phyloP scores from a whole-genome alignment of 2,329 filamentous ascomycete species.

The Claviceps citrina region DNA sequence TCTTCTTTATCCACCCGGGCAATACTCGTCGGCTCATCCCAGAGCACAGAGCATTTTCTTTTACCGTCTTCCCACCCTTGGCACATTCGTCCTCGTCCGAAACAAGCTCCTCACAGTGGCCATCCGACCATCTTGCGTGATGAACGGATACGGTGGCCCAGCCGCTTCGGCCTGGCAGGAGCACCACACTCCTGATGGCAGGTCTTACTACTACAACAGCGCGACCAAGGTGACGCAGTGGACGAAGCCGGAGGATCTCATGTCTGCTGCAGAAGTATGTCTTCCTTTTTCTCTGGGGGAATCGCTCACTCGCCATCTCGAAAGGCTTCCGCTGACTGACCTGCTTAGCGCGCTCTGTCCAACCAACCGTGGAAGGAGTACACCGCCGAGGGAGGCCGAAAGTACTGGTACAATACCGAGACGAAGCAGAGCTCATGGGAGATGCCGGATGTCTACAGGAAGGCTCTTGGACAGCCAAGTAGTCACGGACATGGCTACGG shows the following conservation, averaged over 20 bases:
- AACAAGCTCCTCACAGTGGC: background rate
- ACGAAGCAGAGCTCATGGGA: slow-evolving; percentile 90
- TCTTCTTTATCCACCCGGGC: too few species aligned
- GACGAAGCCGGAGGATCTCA: slow-evolving; percentile 82
- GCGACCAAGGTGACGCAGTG: slow-evolving; percentile 80
- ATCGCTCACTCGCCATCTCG: background rate
- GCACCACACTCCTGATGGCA: slow-evolving; percentile 64
- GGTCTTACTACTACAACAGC: slow-evolving; percentile 81
- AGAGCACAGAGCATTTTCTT: too few species aligned
- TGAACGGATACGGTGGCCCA: slow-evolving; percentile 43
- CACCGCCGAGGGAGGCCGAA: slow-evolving; percentile 67
- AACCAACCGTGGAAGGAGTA: slow-evolving; percentile 90
- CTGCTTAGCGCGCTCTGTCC: slow-evolving; percentile 53
- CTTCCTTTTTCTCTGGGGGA: background rate
- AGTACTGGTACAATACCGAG: slow-evolving; percentile 92
- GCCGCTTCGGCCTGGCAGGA: slow-evolving; percentile 56
- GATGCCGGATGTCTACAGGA: slow-evolving; percentile 72
- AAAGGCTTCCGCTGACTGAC: background rate
- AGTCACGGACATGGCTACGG: slow-evolving; percentile 20
- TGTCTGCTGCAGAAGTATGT: slow-evolving; percentile 64
- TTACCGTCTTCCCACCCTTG: too few species aligned
- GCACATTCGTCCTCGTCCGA: too few species aligned
- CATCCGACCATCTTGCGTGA: slow-evolving; percentile 16
- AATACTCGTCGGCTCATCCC: too few species aligned
- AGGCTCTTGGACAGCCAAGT: slow-evolving; percentile 39